phyloP scores from a whole-genome alignment of 768 basidiomycete species.

The Tylopilus felleus region DNA sequence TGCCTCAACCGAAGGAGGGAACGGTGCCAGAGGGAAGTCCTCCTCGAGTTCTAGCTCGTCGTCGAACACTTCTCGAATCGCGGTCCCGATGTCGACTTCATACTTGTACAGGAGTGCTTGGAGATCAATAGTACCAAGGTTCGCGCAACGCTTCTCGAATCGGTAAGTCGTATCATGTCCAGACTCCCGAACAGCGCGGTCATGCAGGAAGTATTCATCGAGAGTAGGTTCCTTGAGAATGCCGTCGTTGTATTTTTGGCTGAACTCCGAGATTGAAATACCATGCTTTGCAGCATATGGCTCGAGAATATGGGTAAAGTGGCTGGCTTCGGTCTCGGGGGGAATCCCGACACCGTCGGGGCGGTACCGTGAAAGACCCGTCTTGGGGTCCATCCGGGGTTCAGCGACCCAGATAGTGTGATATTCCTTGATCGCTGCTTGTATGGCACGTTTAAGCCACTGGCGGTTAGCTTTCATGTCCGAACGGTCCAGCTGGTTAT shows the following conservation, averaged over 20 bases:
- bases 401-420: constrained; percentile 96
- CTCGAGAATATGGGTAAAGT: constrained; percentile 97
- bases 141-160: constrained; percentile 96
- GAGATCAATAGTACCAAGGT: constrained; percentile 93
- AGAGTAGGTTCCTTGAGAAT: constrained; percentile 78
- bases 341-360: constrained; percentile 95
- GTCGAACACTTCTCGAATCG: constrained; percentile 92
- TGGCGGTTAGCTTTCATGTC: constrained; percentile 72
- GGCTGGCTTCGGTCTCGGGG: constrained; percentile 97
- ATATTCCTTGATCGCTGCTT: constrained; percentile 98
- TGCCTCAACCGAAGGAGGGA: constrained; percentile 75
- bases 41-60: constrained; percentile 91
- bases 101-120: constrained; percentile 98
- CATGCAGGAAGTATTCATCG: constrained; percentile 97
- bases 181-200: constrained; percentile 93
- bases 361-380: constrained; percentile 91
- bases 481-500: constrained; percentile 88
- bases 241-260: constrained; percentile 91
- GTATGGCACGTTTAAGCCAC: constrained; percentile 95
- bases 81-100: constrained; percentile 97
- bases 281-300: constrained; percentile 92
- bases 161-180: constrained; percentile 97
- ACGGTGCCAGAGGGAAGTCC: constrained; percentile 86
- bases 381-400: constrained; percentile 91
- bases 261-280: constrained; percentile 92